Evolutionary conservation across 2,329 filamentous ascomycete species (phyloP), one percentile per base, ranked within the genome.

Genomic region (Chaetothyriales sp.): DNA sequence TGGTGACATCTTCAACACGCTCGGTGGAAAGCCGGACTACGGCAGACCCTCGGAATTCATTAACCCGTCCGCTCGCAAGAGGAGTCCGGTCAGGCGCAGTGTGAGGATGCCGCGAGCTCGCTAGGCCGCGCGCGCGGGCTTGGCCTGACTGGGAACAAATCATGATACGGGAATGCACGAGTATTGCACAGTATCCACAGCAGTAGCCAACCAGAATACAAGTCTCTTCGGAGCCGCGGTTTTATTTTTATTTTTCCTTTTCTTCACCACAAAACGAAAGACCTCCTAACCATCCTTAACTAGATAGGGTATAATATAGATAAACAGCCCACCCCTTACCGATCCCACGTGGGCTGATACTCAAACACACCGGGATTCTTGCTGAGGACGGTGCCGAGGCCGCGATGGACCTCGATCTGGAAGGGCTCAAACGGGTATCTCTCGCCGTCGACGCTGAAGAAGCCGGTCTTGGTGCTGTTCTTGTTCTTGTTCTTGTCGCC

Each of bases 381-480:
- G 48, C 86, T 87, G 57, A 97, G 72, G n/a, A 90, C 85, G 3
- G 85, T 87, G 1, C 87, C 92, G 20, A 98, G 72, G 0, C 84
- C 85, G 49, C 73, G 77, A 66, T 95, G 88, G 5, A 95, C 76
- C 69, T 98, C 92, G 2, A 83, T 87, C 71, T 98, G 92, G 65
- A 95, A 94, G 0, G 87, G 85, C 61, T 83, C 83, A 65, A 94
- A 97, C 0, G 88, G 85, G 2, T 94, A 75, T 50, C 78, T 77
- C 69, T 98, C 92, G 40, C 92, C 92, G 63, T 97, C 92, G 58
- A 98, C 88, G 65, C 88, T 94, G 65, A 98, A 94, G 66, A 86
- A 92, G 1, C 90, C 90, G 56, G 82, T 77, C 43, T 78, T 72
- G 61, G 82, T 76, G 50, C 44, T 49, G 5, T 43, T 18, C 5